Percentiles rank a stretch among this genome's conserved stretches.
Conservation (phyloP, 2,329 filamentous ascomycete species). For the Xylaria sp. region DNA sequence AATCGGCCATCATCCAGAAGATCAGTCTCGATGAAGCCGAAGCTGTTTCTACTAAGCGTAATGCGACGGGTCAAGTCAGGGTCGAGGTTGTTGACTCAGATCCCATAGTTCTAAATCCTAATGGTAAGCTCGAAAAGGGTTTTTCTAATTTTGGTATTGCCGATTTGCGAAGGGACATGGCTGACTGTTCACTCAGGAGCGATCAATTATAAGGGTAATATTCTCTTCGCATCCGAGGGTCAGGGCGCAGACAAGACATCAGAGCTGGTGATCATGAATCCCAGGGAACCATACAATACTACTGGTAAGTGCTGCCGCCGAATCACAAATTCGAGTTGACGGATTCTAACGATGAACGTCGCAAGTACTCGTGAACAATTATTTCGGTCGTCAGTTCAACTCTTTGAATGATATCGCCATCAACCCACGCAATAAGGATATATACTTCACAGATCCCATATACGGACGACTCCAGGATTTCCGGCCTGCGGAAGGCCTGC, state of each 20-base stretch:
- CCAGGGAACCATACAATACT: conserved; percentile 61
- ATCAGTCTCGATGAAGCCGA: conserved; percentile 59
- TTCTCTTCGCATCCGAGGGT: conserved; percentile 63
- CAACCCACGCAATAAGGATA: conserved; percentile 63
- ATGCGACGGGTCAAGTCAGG: conserved; percentile 54
- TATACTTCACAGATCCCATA: conserved; percentile 73
- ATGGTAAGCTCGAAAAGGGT: conserved; percentile 52
- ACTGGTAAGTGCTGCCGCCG: conserved; percentile 50
- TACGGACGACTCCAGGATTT: conserved; percentile 70
- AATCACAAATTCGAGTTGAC: no score
- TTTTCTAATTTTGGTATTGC: background rate
- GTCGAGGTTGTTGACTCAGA: conserved; percentile 56
- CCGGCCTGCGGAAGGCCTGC: conserved; percentile 62
- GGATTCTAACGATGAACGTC: conserved; percentile 23
- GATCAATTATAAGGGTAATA: conserved; percentile 61
- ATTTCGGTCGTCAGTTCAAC: conserved; percentile 68
- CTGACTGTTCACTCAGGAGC: conserved; percentile 52
- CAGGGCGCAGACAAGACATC: conserved; percentile 57
- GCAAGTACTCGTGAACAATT: conserved; percentile 66
- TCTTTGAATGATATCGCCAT: conserved; percentile 68
- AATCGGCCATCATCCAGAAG: conserved; percentile 63
- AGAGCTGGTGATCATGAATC: conserved; percentile 57
- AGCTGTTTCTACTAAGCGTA: conserved; percentile 52
- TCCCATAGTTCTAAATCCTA: conserved; percentile 61
- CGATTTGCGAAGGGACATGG: background rate